A percentile compares a stretch with the other conserved stretches of the same genome.
These are phyloP conservation scores for Domatiomyces globalis DNA, from an alignment of 2,329 filamentous ascomycete genomes.

Conservation along the genomic window DNA sequence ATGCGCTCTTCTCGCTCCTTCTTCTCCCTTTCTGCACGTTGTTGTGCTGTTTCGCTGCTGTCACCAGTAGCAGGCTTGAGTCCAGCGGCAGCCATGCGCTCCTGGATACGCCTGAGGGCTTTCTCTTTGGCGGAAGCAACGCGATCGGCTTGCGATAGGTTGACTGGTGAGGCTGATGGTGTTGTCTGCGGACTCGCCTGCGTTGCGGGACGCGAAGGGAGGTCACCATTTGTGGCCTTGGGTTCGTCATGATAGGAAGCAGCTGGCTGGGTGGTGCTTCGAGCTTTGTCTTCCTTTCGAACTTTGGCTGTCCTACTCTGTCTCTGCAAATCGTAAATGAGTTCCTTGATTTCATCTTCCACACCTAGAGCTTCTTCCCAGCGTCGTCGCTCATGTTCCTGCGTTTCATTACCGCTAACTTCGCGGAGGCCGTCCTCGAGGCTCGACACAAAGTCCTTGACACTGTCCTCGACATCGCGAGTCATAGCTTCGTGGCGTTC, in stretches of 20 bases:
- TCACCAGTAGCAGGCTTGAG: conserved; percentile 65
- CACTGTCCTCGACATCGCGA: conserved; percentile 88
- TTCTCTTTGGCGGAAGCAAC: conserved; percentile 95
- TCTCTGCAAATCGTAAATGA: conserved; percentile 91
- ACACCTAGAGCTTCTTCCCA: conserved; percentile 96
- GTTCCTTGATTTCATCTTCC: conserved; percentile 91
- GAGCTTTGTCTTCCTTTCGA: conserved; percentile 46
- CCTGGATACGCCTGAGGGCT: conserved; percentile 91
- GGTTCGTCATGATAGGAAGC: conserved; percentile 38
- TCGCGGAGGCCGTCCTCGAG: conserved; percentile 83
- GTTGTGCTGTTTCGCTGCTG: conserved; percentile 62
- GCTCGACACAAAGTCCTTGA: conserved; percentile 69
- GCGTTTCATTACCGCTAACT: conserved; percentile 56
- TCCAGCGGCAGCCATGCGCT: conserved; percentile 81
- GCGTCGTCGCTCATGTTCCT: conserved; percentile 77
- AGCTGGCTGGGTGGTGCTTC: conserved; percentile 40
- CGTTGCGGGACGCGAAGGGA: conserved; percentile 25
- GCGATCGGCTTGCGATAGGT: conserved; percentile 82
- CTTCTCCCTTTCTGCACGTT: conserved; percentile 77
- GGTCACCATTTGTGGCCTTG: conserved; percentile 34
- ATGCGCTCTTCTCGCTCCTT: conserved; percentile 77
- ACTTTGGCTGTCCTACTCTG: conserved; percentile 65
- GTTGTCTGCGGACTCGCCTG: conserved; percentile 24
- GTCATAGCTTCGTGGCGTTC: conserved; percentile 97
- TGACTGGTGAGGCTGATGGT: conserved; percentile 61